Evolutionary conservation across 1,139 yeast genomes (phyloP).

Genomic region (Candida sp.): DNA sequence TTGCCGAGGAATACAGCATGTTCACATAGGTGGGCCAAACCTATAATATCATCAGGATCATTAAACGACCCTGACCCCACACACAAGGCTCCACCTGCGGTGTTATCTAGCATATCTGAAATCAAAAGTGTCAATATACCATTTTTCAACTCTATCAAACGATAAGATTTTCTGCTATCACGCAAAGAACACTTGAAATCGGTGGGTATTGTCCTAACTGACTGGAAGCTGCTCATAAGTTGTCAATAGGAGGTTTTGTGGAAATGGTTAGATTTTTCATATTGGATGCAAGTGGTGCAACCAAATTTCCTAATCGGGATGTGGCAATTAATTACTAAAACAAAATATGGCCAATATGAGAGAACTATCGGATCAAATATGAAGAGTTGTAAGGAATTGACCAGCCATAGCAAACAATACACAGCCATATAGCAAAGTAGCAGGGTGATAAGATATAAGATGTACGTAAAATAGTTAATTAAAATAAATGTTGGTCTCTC

Average conservation of each 20-base stretch:
- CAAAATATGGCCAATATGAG: too few species aligned
- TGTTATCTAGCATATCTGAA: conserved; percentile 51
- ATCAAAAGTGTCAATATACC: conserved; percentile 51
- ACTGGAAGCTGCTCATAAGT: conserved; percentile 11
- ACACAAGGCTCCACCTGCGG: conserved; percentile 43
- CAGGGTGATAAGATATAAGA: too few species aligned
- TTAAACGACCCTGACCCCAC: conserved; percentile 62
- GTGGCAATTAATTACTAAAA: conserved; percentile 4
- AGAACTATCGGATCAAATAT: too few species aligned
- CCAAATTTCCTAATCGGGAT: conserved; percentile 7
- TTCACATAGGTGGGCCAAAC: conserved; percentile 74
- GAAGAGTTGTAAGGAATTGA: too few species aligned
- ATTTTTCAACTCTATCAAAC: conserved; percentile 46
- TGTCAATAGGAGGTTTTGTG: too few species aligned
- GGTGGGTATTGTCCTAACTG: conserved; percentile 13
- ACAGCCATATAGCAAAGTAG: too few species aligned
- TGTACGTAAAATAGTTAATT: too few species aligned
- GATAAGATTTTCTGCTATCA: conserved; percentile 34
- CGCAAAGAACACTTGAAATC: conserved; percentile 29
- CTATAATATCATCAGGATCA: conserved; percentile 54
- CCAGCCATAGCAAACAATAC: too few species aligned
- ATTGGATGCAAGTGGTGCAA: too few species aligned
- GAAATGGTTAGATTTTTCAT: too few species aligned
- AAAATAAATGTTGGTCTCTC: too few species aligned
- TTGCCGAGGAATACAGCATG: conserved; percentile 65